Percentiles rank a stretch among this genome's conserved stretches.
Conservation (phyloP, 352 stramenopile species). For the Phytopythium vexans region DNA sequence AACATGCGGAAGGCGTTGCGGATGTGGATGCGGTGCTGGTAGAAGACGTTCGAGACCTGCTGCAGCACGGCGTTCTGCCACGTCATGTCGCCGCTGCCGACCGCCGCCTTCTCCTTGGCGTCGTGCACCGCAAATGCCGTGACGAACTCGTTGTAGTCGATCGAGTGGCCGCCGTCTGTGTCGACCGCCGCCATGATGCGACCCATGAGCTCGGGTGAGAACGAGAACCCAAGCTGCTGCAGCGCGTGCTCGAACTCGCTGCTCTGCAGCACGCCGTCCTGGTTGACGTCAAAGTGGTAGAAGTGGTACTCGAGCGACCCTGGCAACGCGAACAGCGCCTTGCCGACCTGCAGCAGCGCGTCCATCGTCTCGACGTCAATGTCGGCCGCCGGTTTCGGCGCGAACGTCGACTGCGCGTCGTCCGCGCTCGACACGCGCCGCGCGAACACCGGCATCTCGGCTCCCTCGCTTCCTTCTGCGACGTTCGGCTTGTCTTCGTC, state of each 20-base stretch:
- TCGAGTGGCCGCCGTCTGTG: conserved; percentile 82
- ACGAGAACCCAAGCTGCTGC: conserved; percentile 59
- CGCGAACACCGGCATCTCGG: conserved; percentile 29
- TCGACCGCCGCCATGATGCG: conserved; percentile 87
- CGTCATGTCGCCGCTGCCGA: conserved; percentile 63
- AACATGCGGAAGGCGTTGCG: conserved; percentile 92
- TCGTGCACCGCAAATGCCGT: conserved; percentile 88
- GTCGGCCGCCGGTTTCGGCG: conserved; percentile 44
- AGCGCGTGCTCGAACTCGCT: conserved; percentile 79
- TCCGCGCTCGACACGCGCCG: conserved; percentile 60
- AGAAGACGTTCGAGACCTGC: conserved; percentile 93
- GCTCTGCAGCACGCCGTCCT: conserved; percentile 76
- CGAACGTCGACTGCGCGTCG: conserved; percentile 51
- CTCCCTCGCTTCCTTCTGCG: conserved; percentile 9
- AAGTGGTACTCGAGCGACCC: conserved; percentile 84
- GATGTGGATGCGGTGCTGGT: conserved; percentile 92
- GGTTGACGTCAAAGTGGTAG: conserved; percentile 79
- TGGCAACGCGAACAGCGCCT: conserved; percentile 67
- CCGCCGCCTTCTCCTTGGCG: conserved; percentile 50
- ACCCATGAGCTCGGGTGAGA: conserved; percentile 49
- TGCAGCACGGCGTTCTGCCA: conserved; percentile 93
- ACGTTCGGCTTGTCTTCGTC: conserved; percentile 1
- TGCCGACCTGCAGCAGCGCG: conserved; percentile 71
- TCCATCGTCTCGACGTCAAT: conserved; percentile 84
- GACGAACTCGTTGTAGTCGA: conserved; percentile 93